Conservation (phyloP, 345 rosid species). For the Gossypium turneri region DNA sequence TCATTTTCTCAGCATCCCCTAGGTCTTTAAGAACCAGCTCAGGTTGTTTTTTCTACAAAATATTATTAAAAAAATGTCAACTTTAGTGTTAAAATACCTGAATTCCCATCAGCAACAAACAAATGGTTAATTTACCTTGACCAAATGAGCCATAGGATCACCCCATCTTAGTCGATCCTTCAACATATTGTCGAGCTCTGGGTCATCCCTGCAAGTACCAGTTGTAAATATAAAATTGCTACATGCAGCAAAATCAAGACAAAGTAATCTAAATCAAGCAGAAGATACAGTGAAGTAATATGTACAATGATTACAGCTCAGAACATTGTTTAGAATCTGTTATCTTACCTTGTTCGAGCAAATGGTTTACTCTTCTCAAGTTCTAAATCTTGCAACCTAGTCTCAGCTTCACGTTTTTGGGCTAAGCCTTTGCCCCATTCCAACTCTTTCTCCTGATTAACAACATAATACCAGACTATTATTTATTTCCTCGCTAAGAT, state of each 20-base stretch:
- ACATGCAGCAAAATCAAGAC: neutral
- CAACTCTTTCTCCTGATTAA: conserved; percentile 60
- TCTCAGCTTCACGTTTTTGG: conserved; percentile 87
- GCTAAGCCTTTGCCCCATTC: conserved; percentile 99
- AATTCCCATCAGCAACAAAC: neutral
- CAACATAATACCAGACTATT: conserved; percentile 2
- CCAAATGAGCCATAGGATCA: conserved; percentile 96
- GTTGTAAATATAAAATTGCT: conserved; percentile 14
- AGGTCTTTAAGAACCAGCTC: conserved; percentile 55
- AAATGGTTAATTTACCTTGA: conserved; percentile 50
- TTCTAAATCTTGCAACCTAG: conserved; percentile 64
- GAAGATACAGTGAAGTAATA: neutral
- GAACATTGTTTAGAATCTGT: neutral
- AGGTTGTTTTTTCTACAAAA: conserved; percentile 52
- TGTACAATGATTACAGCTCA: neutral
- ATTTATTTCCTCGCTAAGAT: neutral
- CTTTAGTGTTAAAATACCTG: conserved; percentile 1
- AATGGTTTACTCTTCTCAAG: conserved; percentile 84
- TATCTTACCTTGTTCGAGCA: conserved; percentile 73
- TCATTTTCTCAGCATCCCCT: conserved; percentile 84
- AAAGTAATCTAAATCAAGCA: neutral
- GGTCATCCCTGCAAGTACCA: conserved; percentile 67
- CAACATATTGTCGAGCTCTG: conserved; percentile 75
- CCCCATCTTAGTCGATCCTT: conserved; percentile 81
- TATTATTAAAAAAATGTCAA: conserved; percentile 10